Evolutionary conservation across 1,284 basidiomycete species (phyloP).

Genomic region (Ustilago bromivora): DNA sequence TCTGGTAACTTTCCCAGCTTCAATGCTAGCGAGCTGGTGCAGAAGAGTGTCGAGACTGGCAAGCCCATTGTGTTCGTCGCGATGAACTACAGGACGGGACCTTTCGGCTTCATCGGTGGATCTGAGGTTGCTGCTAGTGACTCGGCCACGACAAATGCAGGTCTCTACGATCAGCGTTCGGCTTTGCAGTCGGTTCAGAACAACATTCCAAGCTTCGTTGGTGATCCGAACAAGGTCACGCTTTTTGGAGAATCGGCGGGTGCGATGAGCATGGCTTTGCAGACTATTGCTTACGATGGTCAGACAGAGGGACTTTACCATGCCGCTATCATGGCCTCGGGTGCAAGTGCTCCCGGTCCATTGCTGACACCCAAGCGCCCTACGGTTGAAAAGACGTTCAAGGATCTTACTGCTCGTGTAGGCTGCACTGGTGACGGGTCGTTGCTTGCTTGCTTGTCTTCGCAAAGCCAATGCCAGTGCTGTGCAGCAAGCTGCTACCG

Average conservation of each 20-base stretch:
- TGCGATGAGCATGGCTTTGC: constrained; percentile 37
- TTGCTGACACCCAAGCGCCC: constrained; percentile 39
- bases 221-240: constrained; percentile 46
- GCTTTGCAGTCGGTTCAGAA: constrained; percentile 51
- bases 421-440: constrained; percentile 13
- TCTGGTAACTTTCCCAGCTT: constrained; percentile 21
- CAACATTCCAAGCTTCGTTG: constrained; percentile 56
- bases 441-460: constrained; percentile 17
- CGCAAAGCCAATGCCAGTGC: constrained; percentile 28
- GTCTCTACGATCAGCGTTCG: constrained; percentile 53
- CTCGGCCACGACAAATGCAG: constrained; percentile 41
- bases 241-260: constrained; percentile 55
- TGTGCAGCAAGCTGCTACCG: constrained; percentile 18
- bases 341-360: constrained; percentile 32
- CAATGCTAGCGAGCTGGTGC: constrained; percentile 51
- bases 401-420: constrained; percentile 25
- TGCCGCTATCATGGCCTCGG: constrained; percentile 54
- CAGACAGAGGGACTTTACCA: constrained; percentile 42
- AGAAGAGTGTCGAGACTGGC: constrained; percentile 29
- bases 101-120: constrained; percentile 51
- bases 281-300: constrained; percentile 46
- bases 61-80: constrained; percentile 55
- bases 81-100: constrained; percentile 52
- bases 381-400: constrained; percentile 29
- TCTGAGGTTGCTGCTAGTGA: constrained; percentile 29